phyloP scores from a whole-genome alignment of 106 monocot species.

The Apostasia ramifera region DNA sequence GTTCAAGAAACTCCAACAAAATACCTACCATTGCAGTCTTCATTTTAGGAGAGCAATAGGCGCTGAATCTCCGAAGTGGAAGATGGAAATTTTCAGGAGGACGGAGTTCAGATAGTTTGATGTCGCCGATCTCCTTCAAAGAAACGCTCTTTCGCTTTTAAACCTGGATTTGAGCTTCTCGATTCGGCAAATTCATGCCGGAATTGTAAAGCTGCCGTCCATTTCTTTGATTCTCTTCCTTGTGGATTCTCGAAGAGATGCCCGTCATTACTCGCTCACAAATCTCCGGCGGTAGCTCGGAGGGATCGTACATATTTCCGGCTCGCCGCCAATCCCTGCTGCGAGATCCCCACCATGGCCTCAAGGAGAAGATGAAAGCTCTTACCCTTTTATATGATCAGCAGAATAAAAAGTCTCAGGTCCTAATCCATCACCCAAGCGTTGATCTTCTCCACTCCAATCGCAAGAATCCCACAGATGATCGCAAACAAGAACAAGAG shows the following conservation, averaged over 20 bases:
- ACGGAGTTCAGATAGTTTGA: too few species aligned
- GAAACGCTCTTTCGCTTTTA: too few species aligned
- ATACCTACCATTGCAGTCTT: too few species aligned
- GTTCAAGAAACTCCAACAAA: too few species aligned
- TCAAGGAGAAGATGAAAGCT: constrained; percentile 93
- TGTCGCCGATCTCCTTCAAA: too few species aligned
- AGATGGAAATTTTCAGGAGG: too few species aligned
- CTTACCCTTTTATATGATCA: constrained; percentile 84
- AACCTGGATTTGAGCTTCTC: background rate
- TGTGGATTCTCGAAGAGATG: constrained; percentile 28
- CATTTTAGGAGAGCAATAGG: too few species aligned
- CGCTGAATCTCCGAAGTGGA: too few species aligned
- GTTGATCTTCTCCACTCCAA: constrained; percentile 34
- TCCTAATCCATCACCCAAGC: constrained; percentile 13
- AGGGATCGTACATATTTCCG: background rate
- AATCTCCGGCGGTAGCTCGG: constrained; percentile 20
- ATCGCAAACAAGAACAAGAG: constrained; percentile 16
- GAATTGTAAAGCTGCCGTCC: background rate
- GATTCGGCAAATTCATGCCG: background rate
- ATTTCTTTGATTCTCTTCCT: background rate
- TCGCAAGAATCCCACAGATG: constrained; percentile 9
- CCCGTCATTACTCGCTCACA: constrained; percentile 79
- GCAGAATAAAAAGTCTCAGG: constrained; percentile 46
- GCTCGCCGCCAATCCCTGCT: background rate
- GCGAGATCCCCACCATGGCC: constrained; percentile 72